Percentiles rank a stretch among this genome's conserved stretches.
Conservation (phyloP, 768 basidiomycete species). For the Auricularia auricula-judae region DNA sequence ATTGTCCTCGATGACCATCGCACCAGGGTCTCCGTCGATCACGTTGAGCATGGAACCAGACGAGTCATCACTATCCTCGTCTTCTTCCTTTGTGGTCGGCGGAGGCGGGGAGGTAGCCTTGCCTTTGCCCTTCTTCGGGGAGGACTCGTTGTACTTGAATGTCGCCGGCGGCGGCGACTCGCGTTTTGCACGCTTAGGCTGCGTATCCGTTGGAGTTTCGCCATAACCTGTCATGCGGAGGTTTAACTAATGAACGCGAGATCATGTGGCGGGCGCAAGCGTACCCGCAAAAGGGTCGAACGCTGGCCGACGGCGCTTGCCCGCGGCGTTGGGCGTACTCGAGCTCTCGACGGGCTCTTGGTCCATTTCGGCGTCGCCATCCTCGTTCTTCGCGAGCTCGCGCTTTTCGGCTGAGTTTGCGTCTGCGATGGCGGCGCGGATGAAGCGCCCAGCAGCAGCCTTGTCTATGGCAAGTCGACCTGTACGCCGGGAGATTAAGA, state of each 20-base stretch:
- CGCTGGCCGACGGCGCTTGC: conserved; percentile 39
- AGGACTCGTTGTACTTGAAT: neutral
- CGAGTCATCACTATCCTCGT: neutral
- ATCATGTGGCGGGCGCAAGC: conserved; percentile 1
- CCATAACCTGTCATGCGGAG: conserved; percentile 10
- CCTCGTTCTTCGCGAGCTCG: neutral
- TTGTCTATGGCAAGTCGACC: conserved; percentile 53
- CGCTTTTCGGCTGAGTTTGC: conserved; percentile 21
- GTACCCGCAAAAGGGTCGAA: conserved; percentile 63
- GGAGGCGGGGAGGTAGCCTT: neutral
- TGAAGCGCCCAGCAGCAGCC: conserved; percentile 69
- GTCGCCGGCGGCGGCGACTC: neutral
- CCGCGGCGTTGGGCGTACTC: conserved; percentile 1
- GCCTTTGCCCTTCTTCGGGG: neutral
- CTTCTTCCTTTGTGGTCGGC: neutral
- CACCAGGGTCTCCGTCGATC: neutral
- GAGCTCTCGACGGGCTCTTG: conserved; percentile 18
- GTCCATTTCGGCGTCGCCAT: conserved; percentile 11
- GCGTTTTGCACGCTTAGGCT: neutral
- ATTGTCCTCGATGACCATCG: neutral
- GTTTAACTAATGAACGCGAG: conserved; percentile 1
- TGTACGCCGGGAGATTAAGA: conserved; percentile 10
- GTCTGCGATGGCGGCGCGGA: conserved; percentile 70
- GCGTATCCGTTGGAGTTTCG: neutral
- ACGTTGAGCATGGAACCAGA: neutral